Conservation (phyloP, 805 yeast genomes). For the Pichia exigua region DNA sequence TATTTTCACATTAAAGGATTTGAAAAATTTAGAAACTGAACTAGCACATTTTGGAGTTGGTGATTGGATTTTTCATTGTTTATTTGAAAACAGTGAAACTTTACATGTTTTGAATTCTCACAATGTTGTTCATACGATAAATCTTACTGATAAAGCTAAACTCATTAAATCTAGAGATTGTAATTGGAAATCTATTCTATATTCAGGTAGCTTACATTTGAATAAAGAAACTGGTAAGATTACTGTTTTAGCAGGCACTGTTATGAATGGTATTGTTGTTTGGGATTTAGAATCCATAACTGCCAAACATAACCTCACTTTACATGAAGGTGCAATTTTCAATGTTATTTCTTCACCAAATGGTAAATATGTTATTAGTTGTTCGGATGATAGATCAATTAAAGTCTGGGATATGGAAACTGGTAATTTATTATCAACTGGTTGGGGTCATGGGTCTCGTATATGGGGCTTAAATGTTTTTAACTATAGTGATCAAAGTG, state of each 20-base stretch:
- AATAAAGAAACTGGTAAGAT: constrained; percentile 31
- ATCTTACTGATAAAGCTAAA: constrained; percentile 8
- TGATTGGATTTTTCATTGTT: constrained; percentile 75
- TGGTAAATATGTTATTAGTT: constrained; percentile 56
- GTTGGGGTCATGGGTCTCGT: constrained; percentile 96
- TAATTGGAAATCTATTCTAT: constrained; percentile 73
- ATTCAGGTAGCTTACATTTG: constrained; percentile 70
- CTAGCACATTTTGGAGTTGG: constrained; percentile 43
- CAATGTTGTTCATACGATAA: constrained; percentile 46
- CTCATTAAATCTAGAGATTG: constrained; percentile 34
- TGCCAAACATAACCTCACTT: constrained; percentile 48
- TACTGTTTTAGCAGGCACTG: constrained; percentile 83
- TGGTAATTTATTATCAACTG: constrained; percentile 60
- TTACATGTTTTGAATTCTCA: constrained; percentile 70
- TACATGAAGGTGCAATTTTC: constrained; percentile 90
- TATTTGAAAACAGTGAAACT: constrained; percentile 34
- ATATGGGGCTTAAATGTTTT: constrained; percentile 77
- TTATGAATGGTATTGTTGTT: constrained; percentile 74
- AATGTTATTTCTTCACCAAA: constrained; percentile 56
- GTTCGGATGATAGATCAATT: constrained; percentile 92
- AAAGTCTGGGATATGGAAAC: constrained; percentile 58
- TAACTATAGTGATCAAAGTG: constrained; percentile 15
- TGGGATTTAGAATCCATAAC: constrained; percentile 51
- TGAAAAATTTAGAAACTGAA: constrained; percentile 15
- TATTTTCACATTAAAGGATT: constrained; percentile 29